phyloP scores from a whole-genome alignment of 2,329 filamentous ascomycete species.

The Cryphonectria japonica region DNA sequence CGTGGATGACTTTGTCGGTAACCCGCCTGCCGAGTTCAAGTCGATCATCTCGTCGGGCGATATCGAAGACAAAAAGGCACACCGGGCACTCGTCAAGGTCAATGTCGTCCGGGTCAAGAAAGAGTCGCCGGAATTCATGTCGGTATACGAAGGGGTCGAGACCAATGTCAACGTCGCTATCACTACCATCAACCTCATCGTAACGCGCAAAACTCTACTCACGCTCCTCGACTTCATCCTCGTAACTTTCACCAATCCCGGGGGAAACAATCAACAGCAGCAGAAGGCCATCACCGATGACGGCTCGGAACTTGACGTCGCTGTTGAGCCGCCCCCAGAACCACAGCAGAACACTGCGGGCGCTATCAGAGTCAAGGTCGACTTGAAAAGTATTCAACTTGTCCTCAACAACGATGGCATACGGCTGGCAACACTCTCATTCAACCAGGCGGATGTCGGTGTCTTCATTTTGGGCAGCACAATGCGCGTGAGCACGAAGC shows the following conservation, averaged over 20 bases:
- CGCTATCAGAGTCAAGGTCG: constrained; percentile 91
- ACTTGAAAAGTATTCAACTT: constrained; percentile 89
- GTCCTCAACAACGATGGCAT: constrained; percentile 98
- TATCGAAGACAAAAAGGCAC: constrained; percentile 71
- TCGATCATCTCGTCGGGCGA: constrained; percentile 91
- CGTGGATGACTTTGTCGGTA: constrained; percentile 93
- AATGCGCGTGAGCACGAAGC: constrained; percentile 83
- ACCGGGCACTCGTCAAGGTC: constrained; percentile 82
- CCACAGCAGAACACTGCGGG: constrained; percentile 52
- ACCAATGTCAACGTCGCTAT: constrained; percentile 90
- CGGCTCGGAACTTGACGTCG: constrained; percentile 44
- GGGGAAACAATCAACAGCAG: constrained; percentile 39
- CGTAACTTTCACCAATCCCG: constrained; percentile 77
- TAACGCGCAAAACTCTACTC: constrained; percentile 89
- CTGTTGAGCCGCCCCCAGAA: constrained; percentile 42
- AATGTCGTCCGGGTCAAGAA: constrained; percentile 90
- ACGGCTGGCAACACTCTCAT: constrained; percentile 85
- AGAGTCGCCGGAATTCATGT: constrained; percentile 90
- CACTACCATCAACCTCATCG: constrained; percentile 93
- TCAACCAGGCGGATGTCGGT: constrained; percentile 89
- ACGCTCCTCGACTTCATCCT: constrained; percentile 94
- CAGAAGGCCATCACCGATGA: constrained; percentile 46
- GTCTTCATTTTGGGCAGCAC: constrained; percentile 85
- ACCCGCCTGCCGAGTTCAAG: constrained; percentile 88
- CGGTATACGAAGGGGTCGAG: constrained; percentile 88